phyloP scores from a whole-genome alignment of 2,329 filamentous ascomycete species.

The Ceratocystis variospora region DNA sequence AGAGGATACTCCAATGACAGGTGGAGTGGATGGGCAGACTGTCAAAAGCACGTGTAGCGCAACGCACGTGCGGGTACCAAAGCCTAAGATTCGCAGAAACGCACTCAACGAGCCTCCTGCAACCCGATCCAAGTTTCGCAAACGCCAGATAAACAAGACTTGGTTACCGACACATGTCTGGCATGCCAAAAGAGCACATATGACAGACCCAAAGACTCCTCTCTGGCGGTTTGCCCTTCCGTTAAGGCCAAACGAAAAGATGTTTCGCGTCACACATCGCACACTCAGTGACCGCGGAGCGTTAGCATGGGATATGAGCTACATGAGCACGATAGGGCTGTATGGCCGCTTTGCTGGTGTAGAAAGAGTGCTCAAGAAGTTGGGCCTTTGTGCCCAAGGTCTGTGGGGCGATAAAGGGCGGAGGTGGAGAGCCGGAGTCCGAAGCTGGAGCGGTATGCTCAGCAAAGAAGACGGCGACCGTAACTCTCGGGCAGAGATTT shows the following conservation, averaged over 20 bases:
- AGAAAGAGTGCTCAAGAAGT: constrained; percentile 47
- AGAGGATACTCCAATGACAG: constrained; percentile 11
- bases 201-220: constrained; percentile 65
- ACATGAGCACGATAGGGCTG: constrained; percentile 73
- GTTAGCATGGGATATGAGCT: constrained; percentile 86
- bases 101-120: constrained; percentile 46
- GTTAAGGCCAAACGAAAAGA: constrained; percentile 74
- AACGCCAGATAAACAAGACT: constrained; percentile 74
- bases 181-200: constrained; percentile 81
- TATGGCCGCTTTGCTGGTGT: constrained; percentile 53
- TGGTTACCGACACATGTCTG: constrained; percentile 93
- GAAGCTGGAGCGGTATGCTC: constrained; percentile 37
- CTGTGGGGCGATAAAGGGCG: constrained; percentile 49
- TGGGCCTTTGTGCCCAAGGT: constrained; percentile 48
- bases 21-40: constrained; percentile 1
- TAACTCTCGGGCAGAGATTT: constrained; percentile 41
- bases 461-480: constrained; percentile 38
- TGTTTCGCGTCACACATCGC: constrained; percentile 75
- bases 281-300: constrained; percentile 61
- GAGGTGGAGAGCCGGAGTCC: constrained; percentile 52
- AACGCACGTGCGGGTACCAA: constrained; percentile 19
- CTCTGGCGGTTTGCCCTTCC: constrained; percentile 87
- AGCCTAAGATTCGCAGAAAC: constrained; percentile 58
- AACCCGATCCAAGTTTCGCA: constrained; percentile 57
- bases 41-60: background rate